phyloP scores from a whole-genome alignment of 352 stramenopile species.

The Phytopythium oedochilum region DNA sequence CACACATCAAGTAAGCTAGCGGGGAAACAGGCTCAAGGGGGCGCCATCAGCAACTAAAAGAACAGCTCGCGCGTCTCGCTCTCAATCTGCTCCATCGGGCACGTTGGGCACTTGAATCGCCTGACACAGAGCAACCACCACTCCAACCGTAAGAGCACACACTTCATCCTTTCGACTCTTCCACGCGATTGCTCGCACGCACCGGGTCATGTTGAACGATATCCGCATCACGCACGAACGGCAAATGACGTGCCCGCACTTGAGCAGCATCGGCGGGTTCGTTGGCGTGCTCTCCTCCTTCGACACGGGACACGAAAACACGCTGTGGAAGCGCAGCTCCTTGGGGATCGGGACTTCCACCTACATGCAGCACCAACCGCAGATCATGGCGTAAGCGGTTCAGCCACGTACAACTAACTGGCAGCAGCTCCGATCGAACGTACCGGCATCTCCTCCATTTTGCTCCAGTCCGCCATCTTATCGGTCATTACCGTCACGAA shows the following conservation, averaged over 20 bases:
- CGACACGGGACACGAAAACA: conserved; percentile 85
- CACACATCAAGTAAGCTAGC: not conserved
- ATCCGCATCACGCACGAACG: conserved; percentile 77
- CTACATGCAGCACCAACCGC: conserved; percentile 8
- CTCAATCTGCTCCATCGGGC: conserved; percentile 76
- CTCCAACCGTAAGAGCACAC: conserved; percentile 6
- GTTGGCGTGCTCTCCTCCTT: conserved; percentile 83
- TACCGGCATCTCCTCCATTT: conserved; percentile 71
- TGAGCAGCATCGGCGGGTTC: conserved; percentile 83
- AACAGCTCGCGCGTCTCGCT: conserved; percentile 70
- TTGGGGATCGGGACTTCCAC: conserved; percentile 78
- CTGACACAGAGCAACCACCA: conserved; percentile 18
- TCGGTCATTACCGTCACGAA: conserved; percentile 73
- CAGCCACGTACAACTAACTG: not conserved
- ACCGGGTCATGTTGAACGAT: conserved; percentile 77
- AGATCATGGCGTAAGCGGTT: not conserved
- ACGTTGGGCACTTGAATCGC: conserved; percentile 87
- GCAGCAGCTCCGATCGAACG: not conserved
- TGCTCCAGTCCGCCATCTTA: conserved; percentile 71
- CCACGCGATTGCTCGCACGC: not conserved
- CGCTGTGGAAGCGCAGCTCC: conserved; percentile 81
- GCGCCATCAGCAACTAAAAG: conserved; percentile 26
- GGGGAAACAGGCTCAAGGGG: not conserved
- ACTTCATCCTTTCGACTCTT: not conserved
- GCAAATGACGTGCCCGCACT: conserved; percentile 85